Evolutionary conservation across 805 yeast genomes (phyloP).

Genomic region (Spathaspora passalidarum): DNA sequence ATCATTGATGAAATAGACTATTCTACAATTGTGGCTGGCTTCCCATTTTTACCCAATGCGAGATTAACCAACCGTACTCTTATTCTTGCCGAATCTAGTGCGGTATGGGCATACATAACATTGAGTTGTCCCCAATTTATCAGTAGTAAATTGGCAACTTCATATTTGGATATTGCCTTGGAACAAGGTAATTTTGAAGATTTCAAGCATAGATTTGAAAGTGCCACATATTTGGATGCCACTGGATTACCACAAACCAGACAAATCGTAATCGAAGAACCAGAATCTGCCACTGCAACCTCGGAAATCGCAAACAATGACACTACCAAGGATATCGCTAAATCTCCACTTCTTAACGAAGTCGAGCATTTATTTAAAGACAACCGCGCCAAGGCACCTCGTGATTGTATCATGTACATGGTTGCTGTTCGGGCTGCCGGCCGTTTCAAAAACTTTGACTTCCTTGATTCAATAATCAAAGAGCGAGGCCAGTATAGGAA

Average conservation of each 20-base stretch:
- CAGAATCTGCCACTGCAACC: background rate
- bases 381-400: constrained; percentile 14
- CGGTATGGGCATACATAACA: constrained; percentile 62
- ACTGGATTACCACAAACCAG: constrained; percentile 18
- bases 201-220: constrained; percentile 30
- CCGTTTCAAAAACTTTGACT: constrained; percentile 47
- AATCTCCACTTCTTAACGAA: constrained; percentile 9
- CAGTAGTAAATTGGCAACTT: constrained; percentile 41
- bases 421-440: constrained; percentile 67
- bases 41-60: constrained; percentile 71
- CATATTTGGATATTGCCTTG: constrained; percentile 50
- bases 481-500: constrained; percentile 77
- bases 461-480: constrained; percentile 68
- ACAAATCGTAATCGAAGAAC: constrained; percentile 12
- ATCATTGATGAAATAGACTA: constrained; percentile 30
- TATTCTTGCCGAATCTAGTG: constrained; percentile 71
- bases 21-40: constrained; percentile 13
- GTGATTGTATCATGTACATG: constrained; percentile 50
- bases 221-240: constrained; percentile 26
- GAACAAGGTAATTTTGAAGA: constrained; percentile 30
- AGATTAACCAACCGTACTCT: constrained; percentile 38
- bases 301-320: background rate
- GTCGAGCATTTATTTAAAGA: background rate
- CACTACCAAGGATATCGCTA: constrained; percentile 6
- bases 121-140: constrained; percentile 43